These are phyloP conservation scores for Arthrinium puccinioides DNA, from an alignment of 2,329 filamentous ascomycete species.

Conservation along the genomic window DNA sequence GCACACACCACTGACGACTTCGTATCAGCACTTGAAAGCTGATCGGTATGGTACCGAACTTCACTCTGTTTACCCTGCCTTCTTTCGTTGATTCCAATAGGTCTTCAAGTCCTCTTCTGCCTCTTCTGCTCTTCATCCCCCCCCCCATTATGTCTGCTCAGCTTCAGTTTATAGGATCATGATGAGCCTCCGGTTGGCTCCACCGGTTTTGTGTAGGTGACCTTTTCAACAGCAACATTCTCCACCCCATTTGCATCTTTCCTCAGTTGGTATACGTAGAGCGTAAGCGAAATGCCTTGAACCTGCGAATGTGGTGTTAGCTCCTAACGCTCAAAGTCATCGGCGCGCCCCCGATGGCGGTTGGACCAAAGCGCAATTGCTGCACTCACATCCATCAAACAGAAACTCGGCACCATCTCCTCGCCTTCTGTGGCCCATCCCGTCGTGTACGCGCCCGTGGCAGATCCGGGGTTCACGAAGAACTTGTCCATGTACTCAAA, in stretches of 20 bases:
- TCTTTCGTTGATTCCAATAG: neutral
- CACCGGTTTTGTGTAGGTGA: slow-evolving; percentile 75
- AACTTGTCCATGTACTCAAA: slow-evolving; percentile 71
- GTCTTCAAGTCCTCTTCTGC: slow-evolving; percentile 3
- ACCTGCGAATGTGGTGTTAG: slow-evolving; percentile 47
- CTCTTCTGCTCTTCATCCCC: neutral
- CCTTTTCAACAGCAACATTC: slow-evolving; percentile 78
- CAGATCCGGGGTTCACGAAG: slow-evolving; percentile 63
- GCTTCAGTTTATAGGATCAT: slow-evolving; percentile 22
- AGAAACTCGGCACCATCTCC: slow-evolving; percentile 84
- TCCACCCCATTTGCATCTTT: slow-evolving; percentile 71
- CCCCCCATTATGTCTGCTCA: neutral
- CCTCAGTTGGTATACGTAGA: slow-evolving; percentile 87
- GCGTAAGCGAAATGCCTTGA: slow-evolving; percentile 89
- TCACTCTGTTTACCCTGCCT: neutral
- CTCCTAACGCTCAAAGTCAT: no score
- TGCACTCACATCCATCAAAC: slow-evolving; percentile 87
- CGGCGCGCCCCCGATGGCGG: no score
- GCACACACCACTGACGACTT: no score
- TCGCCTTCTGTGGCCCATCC: slow-evolving; percentile 53
- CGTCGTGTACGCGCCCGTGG: slow-evolving; percentile 55
- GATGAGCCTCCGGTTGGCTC: slow-evolving; percentile 44
- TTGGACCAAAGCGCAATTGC: no score
- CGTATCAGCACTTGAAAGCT: no score
- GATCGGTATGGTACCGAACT: no score